Evolutionary conservation across 1,139 yeast species (phyloP).

Genomic region (Citeromyces siamensis): DNA sequence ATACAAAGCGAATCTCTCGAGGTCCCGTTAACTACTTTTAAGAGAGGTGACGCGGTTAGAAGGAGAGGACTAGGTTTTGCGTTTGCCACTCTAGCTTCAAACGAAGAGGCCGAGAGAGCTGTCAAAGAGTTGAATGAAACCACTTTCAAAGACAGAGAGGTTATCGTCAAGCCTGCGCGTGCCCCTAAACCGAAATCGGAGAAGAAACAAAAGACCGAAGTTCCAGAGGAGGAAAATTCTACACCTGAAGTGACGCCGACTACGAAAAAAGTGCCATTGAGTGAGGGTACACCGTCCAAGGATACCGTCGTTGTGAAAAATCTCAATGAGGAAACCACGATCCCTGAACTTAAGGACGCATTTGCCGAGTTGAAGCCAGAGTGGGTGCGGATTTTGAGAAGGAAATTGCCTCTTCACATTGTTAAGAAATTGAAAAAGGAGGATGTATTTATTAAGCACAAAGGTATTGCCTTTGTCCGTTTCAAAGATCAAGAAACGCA

Average conservation of each 20-base stretch:
- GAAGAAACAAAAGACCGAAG: conserved; percentile 10
- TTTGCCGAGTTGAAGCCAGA: conserved; percentile 35
- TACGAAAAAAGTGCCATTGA: conserved; percentile 20
- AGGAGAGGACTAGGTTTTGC: conserved; percentile 32
- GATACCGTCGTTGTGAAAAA: conserved; percentile 49
- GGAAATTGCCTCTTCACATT: conserved; percentile 27
- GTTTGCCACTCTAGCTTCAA: conserved; percentile 33
- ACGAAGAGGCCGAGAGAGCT: conserved; percentile 34
- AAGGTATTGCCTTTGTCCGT: conserved; percentile 54
- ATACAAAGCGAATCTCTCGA: conserved; percentile 17
- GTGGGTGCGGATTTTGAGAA: conserved; percentile 47
- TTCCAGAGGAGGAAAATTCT: conserved; percentile 14
- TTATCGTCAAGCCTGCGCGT: conserved; percentile 38
- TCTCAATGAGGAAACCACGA: conserved; percentile 35
- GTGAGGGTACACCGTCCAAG: conserved; percentile 41
- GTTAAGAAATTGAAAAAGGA: conserved; percentile 27
- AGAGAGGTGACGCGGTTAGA: conserved; percentile 6
- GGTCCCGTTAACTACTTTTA: conserved; percentile 15
- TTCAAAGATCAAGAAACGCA: conserved; percentile 35
- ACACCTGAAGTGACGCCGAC: conserved; percentile 11
- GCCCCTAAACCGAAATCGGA: conserved; percentile 19
- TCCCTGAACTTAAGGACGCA: conserved; percentile 28
- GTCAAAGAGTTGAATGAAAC: conserved; percentile 30
- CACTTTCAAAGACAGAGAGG: conserved; percentile 32
- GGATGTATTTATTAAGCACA: conserved; percentile 31